Percentiles rank a stretch among this genome's conserved stretches.
Conservation (phyloP, 2,329 filamentous ascomycete genomes). For the Aspergillus brunneoviolaceus region DNA sequence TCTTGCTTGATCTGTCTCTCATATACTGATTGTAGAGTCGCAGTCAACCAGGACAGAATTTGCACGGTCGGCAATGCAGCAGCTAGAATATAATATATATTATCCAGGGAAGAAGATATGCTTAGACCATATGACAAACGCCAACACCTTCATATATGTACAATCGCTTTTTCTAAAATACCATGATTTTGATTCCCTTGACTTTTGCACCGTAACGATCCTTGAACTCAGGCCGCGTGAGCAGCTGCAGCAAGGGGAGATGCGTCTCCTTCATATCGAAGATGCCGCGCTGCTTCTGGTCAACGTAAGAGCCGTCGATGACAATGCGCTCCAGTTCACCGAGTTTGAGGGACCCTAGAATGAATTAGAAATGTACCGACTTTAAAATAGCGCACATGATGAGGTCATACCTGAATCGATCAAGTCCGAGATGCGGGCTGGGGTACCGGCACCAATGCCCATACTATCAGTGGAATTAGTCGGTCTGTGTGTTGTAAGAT, state of each 20-base stretch:
- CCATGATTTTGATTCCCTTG: slow-evolving; percentile 51
- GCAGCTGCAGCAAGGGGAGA: slow-evolving; percentile 72
- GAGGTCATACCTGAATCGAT: slow-evolving; percentile 69
- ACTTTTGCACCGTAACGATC: slow-evolving; percentile 62
- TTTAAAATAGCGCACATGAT: neutral
- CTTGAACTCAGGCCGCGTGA: slow-evolving; percentile 70
- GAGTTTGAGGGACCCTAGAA: slow-evolving; percentile 65
- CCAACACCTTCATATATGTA: slow-evolving; percentile 9
- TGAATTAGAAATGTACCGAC: slow-evolving; percentile 9
- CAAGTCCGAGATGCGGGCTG: slow-evolving; percentile 75
- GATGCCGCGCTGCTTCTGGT: slow-evolving; percentile 90
- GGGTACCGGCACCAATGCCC: slow-evolving; percentile 87
- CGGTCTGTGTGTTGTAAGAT: neutral
- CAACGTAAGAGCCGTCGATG: slow-evolving; percentile 87
- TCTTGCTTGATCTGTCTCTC: too few species aligned
- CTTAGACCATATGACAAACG: slow-evolving; percentile 9
- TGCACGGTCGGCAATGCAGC: too few species aligned
- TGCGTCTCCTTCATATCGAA: slow-evolving; percentile 95
- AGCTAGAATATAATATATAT: neutral
- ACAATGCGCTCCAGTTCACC: slow-evolving; percentile 74
- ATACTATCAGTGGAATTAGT: slow-evolving; percentile 54
- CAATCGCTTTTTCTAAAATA: slow-evolving; percentile 49
- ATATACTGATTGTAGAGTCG: too few species aligned
- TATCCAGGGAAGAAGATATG: neutral
- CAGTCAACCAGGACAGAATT: too few species aligned